Base-by-base conservation (phyloP, 2,329 filamentous ascomycete genomes). In the Alternaria metachromatica region DNA sequence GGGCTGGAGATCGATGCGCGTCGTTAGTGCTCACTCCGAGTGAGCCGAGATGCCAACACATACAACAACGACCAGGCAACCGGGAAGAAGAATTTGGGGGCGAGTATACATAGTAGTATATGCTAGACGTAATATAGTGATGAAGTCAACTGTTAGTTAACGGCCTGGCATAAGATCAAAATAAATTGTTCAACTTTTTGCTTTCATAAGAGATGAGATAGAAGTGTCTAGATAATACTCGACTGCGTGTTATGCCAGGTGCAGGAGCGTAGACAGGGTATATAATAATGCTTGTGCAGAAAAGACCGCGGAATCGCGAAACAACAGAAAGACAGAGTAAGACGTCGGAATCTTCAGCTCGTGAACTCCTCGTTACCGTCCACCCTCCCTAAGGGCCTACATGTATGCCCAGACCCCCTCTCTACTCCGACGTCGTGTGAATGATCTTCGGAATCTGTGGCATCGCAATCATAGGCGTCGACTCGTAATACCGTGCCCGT, bases 361-460 rank as follows among this genome's bases (percentile, higher is more conserved):
- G 28, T 30, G 11, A 30, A 3, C 28, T 30, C 28, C 28, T 12
- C 28, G 11, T 30, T 30, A 30, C 28, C 5, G 5, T 30, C 11
- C 28, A 3, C 28, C 28, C 28, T 30, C 28, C 33, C 33, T 33
- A 25, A 15, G 13, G n/a, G 3, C 5, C 18, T n/a, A 23, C 21
- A 21, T 15, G 2, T 10, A 37, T 5, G 12, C 2, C 6, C 28
- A 7, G 2, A 5, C 15, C 3, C n/a, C 5, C 6, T 28, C 23
- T 53, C 62, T 53, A 72, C 15, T 72, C 66, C 12, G 76, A 77
- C 6, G 55, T 45, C 10, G 74, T 77, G 11, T 71, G 73, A n/a
- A 78, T 58, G 45, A 78, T 78, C 63, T 62, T 77, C 2, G 76
- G 76, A 6, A 78, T 63, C 30, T 71, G 70, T 26, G 67, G 66